A percentile compares a stretch with the other conserved stretches of the same genome.
Evolutionary conservation across 805 yeast genomes (phyloP).

Genomic region (Priceomyces medius): DNA sequence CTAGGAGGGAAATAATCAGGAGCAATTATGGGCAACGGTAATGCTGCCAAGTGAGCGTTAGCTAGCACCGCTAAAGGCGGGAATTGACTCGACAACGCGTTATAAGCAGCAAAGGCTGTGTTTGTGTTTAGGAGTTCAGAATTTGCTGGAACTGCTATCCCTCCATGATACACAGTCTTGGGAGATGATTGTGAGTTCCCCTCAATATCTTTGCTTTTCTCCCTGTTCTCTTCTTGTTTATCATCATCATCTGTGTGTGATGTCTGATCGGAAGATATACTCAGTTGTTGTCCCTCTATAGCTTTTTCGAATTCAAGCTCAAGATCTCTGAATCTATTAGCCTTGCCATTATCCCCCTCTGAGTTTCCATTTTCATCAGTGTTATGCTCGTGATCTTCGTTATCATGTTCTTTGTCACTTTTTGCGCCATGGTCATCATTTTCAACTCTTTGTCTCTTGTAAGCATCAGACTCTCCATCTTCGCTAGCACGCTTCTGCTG

Average conservation of each 20-base stretch:
- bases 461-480: slow-evolving; percentile 1
- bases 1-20: slow-evolving; percentile 58
- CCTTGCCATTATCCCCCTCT: neutral
- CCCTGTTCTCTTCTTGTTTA: neutral
- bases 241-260: neutral
- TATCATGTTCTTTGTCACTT: neutral
- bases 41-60: slow-evolving; percentile 56
- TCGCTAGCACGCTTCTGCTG: neutral
- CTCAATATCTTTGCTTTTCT: slow-evolving; percentile 3
- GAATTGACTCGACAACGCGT: slow-evolving; percentile 37
- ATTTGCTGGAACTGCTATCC: slow-evolving; percentile 35
- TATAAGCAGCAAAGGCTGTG: slow-evolving; percentile 42
- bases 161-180: slow-evolving; percentile 20
- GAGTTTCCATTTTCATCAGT: neutral
- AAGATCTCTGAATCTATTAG: slow-evolving; percentile 7
- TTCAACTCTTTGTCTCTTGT: slow-evolving; percentile 7
- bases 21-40: slow-evolving; percentile 58
- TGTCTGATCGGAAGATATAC: slow-evolving; percentile 2
- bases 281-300: slow-evolving; percentile 15
- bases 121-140: slow-evolving; percentile 42
- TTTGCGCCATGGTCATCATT: neutral
- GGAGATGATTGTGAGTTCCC: slow-evolving; percentile 3
- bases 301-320: slow-evolving; percentile 20
- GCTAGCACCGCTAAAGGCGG: slow-evolving; percentile 35
- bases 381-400: neutral